These are phyloP conservation scores for Coemansia sp. DNA, from an alignment of 192 early-diverging fungal species.

Conservation along the genomic window DNA sequence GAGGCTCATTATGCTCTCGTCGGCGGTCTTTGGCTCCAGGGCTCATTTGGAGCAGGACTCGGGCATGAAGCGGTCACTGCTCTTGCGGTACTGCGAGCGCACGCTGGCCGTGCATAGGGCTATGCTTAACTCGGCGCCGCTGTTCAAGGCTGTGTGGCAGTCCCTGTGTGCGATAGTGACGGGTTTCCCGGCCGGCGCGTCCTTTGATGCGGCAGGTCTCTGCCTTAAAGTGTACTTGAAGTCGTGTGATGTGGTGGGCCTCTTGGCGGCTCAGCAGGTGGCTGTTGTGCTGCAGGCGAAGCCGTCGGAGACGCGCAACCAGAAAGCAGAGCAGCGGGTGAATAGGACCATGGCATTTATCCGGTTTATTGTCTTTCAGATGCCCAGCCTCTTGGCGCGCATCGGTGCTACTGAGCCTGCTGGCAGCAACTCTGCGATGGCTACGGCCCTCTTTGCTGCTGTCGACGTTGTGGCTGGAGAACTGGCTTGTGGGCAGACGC, in stretches of 20 bases:
- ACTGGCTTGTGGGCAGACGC: not conserved
- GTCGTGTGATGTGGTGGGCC: slow-evolving; percentile 22
- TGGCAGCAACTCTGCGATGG: not conserved
- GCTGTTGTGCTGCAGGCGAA: not conserved
- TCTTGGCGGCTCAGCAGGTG: slow-evolving; percentile 12
- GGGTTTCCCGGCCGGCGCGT: slow-evolving; percentile 1
- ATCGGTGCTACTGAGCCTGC: not conserved
- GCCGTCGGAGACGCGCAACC: slow-evolving; percentile 3
- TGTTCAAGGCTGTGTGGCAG: slow-evolving; percentile 31
- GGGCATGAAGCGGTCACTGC: slow-evolving; percentile 28
- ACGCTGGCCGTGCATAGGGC: slow-evolving; percentile 16
- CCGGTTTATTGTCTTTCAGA: slow-evolving; percentile 42
- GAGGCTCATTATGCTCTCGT: slow-evolving; percentile 19
- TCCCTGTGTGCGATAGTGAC: slow-evolving; percentile 25
- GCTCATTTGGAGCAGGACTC: slow-evolving; percentile 13
- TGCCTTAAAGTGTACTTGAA: slow-evolving; percentile 19
- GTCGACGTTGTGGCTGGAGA: slow-evolving; percentile 28
- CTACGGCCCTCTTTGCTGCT: slow-evolving; percentile 16
- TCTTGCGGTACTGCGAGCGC: slow-evolving; percentile 17
- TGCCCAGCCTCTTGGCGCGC: slow-evolving; percentile 20
- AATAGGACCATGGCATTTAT: slow-evolving; percentile 28
- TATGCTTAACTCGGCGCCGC: slow-evolving; percentile 27
- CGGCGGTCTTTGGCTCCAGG: slow-evolving; percentile 20
- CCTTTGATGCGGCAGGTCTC: slow-evolving; percentile 17
- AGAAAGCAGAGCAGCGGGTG: slow-evolving; percentile 18